phyloP scores from a whole-genome alignment of 1,284 basidiomycete genomes.

The Irpex sp. region DNA sequence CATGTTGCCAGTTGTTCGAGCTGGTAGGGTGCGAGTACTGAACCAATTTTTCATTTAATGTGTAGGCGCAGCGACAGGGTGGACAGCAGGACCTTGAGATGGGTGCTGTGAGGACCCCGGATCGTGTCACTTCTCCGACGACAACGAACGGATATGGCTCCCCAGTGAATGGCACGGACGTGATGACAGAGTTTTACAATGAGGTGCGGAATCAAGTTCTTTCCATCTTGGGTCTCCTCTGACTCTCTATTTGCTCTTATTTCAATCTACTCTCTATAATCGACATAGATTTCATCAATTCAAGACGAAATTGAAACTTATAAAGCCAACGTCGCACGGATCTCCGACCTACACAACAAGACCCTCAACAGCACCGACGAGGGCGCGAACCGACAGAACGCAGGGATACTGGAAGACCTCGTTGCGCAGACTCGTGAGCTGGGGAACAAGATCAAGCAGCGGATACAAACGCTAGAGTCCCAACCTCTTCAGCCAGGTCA shows the following conservation, averaged over 20 bases:
- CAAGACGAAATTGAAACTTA: slow-evolving; percentile 57
- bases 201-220: slow-evolving; percentile 27
- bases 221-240: too few species aligned
- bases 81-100: slow-evolving; percentile 29
- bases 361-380: slow-evolving; percentile 56
- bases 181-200: slow-evolving; percentile 37
- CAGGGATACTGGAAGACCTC: slow-evolving; percentile 51
- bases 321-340: slow-evolving; percentile 51
- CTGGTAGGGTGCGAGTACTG: slow-evolving; percentile 15
- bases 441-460: slow-evolving; percentile 59
- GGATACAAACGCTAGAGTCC: slow-evolving; percentile 55
- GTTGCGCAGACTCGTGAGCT: slow-evolving; percentile 60
- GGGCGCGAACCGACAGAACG: slow-evolving; percentile 38
- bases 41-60: background rate
- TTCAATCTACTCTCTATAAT: background rate
- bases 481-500: slow-evolving; percentile 34
- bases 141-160: slow-evolving; percentile 18
- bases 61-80: slow-evolving; percentile 34
- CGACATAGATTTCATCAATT: slow-evolving; percentile 36
- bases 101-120: slow-evolving; percentile 23
- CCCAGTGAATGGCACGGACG: slow-evolving; percentile 18
- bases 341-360: slow-evolving; percentile 57
- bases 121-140: slow-evolving; percentile 16
- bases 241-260: background rate
- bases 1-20: background rate